Evolutionary conservation across 352 stramenopile species (phyloP).

Genomic region (Phytophthora citricola): DNA sequence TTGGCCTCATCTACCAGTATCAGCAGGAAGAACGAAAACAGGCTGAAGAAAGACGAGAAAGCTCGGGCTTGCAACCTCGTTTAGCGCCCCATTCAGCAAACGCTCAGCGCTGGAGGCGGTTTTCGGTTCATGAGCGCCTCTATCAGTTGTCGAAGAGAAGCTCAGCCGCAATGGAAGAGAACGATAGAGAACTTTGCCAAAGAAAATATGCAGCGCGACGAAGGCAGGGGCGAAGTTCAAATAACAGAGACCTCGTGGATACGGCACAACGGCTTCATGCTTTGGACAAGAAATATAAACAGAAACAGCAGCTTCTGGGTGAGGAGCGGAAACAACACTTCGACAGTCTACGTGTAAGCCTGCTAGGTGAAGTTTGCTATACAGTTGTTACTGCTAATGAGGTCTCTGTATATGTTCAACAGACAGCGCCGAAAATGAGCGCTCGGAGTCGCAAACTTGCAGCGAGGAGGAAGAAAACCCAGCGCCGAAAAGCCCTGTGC

Average conservation of each 20-base stretch:
- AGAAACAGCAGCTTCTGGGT: conserved; percentile 45
- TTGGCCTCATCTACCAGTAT: conserved; percentile 76
- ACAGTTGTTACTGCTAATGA: neutral
- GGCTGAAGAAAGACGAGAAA: conserved; percentile 17
- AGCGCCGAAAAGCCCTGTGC: conserved; percentile 17
- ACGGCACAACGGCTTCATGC: conserved; percentile 45
- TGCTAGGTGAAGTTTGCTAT: neutral
- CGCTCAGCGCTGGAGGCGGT: conserved; percentile 29
- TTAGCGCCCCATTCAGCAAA: conserved; percentile 68
- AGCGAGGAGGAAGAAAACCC: conserved; percentile 31
- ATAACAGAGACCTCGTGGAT: neutral
- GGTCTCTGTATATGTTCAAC: neutral
- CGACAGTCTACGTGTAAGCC: conserved; percentile 45
- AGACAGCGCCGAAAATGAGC: conserved; percentile 61
- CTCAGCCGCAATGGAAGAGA: neutral
- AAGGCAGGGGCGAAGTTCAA: conserved; percentile 14
- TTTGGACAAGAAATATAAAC: conserved; percentile 49
- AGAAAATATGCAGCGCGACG: neutral
- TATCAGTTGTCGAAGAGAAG: conserved; percentile 50
- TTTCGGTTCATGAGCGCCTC: conserved; percentile 58
- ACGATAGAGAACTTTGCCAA: conserved; percentile 6
- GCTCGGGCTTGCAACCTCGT: conserved; percentile 28
- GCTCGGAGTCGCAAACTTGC: conserved; percentile 54
- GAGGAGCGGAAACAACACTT: conserved; percentile 41
- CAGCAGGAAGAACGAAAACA: conserved; percentile 62